A percentile compares a stretch with the other conserved stretches of the same genome.
Evolutionary conservation across 768 basidiomycete genomes (phyloP).

Genomic region (Mycena olivaceomarginata): DNA sequence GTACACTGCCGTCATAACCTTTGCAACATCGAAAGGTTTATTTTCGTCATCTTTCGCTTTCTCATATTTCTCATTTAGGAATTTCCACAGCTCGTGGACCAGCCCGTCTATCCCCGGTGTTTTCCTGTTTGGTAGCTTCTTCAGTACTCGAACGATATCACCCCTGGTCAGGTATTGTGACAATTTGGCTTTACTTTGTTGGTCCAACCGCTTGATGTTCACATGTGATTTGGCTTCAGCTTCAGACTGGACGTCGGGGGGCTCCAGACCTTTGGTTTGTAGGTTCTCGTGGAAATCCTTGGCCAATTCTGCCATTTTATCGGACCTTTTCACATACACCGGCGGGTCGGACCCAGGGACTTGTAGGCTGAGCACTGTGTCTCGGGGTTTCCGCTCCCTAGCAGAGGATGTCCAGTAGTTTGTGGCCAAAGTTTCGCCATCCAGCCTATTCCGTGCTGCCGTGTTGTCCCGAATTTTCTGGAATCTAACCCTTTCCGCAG

Average conservation of each 20-base stretch:
- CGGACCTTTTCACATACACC: slow-evolving; percentile 45
- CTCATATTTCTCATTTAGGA: neutral
- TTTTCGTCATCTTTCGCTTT: neutral
- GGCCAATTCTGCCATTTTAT: slow-evolving; percentile 57
- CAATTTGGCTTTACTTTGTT: neutral
- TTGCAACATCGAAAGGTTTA: neutral
- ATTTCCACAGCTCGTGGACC: slow-evolving; percentile 12
- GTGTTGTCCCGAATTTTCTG: slow-evolving; percentile 13
- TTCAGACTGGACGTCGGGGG: neutral
- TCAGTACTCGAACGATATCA: neutral
- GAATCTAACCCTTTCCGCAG: neutral
- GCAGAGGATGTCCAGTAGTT: neutral
- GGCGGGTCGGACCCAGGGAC: neutral
- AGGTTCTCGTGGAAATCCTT: slow-evolving; percentile 52
- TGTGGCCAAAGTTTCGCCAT: neutral
- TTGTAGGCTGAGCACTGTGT: slow-evolving; percentile 21
- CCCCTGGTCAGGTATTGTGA: neutral
- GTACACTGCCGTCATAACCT: neutral
- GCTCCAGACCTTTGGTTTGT: slow-evolving; percentile 38
- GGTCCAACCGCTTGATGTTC: neutral
- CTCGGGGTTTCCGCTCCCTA: neutral
- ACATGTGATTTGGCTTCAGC: neutral
- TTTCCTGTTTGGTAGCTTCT: neutral
- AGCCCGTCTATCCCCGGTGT: slow-evolving; percentile 10
- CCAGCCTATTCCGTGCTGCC: slow-evolving; percentile 30